Evolutionary conservation across 2,329 filamentous ascomycete species (phyloP), one percentile per base, ranked within the genome.

Genomic region (Pseudogymnoascus pannorum): DNA sequence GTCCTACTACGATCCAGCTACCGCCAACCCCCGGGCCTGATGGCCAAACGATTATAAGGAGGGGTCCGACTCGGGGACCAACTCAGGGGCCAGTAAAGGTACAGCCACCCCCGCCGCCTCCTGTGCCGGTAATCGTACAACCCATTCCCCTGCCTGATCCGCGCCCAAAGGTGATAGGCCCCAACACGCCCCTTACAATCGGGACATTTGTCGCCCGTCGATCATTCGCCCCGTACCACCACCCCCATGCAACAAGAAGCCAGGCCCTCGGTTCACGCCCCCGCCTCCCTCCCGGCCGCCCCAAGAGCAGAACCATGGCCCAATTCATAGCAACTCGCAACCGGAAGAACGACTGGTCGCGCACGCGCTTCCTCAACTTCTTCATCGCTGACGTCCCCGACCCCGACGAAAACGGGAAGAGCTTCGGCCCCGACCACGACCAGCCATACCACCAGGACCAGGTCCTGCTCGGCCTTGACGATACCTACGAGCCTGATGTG

Each of bases 371-470:
- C 24, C 24, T 54, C n/a, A 54, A 54, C 44, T 54, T 54, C 44
- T 54, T 54, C 24, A 5, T 54, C 9, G 44, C 44, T 24, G 44
- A 54, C n/a, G 44, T 31, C 14, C 44, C 44, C n/a, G n/a, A 29
- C 9, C 8, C 8, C 14, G 44, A 54, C n/a, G n/a, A 11, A 18
- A 31, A n/a, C 0, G 44, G 44, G 8, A 4, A 18, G 24, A 24
- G 44, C 24, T 54, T 54, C n/a, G 24, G 44, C 4, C 1, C n/a
- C 44, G 7, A 18, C 24, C 44, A 54, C 9, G 44, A 54, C 24
- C 44, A 54, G 44, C 44, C 44, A 5, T 54, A 54, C n/a, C 44
- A 54, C 44, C 44, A 54, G 11, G 44, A 54, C 9, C 44, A 54
- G 44, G 44, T 54, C 24, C n/a, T 54, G 44, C 24, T 54, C 44